These are phyloP conservation scores for Fusarium redolens DNA, from an alignment of 2,329 filamentous ascomycete genomes.

Conservation along the genomic window DNA sequence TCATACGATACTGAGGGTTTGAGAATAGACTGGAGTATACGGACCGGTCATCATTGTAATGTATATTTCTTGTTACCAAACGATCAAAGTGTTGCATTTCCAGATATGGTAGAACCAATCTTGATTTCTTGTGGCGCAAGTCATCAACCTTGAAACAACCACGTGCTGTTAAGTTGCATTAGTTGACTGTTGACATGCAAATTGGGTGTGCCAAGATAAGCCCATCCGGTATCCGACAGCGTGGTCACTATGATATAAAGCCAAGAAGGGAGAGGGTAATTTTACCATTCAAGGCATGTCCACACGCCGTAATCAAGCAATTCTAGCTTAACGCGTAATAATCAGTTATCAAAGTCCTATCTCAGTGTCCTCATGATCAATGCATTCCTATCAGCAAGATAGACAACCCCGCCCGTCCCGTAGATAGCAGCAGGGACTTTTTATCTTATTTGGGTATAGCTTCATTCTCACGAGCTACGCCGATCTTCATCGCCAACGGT, in stretches of 20 bases:
- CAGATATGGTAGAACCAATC: neutral
- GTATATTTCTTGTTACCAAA: slow-evolving; percentile 7
- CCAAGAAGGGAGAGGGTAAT: neutral
- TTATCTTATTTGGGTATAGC: slow-evolving; percentile 31
- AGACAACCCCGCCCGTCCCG: slow-evolving; percentile 11
- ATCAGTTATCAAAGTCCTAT: neutral
- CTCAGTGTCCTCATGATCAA: slow-evolving; percentile 13
- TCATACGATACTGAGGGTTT: neutral
- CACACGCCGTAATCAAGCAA: neutral
- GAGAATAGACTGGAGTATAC: slow-evolving; percentile 12
- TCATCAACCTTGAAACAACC: neutral
- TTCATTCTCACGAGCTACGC: neutral
- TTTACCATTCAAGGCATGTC: slow-evolving; percentile 6
- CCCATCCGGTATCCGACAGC: neutral
- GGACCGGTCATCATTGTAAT: slow-evolving; percentile 18
- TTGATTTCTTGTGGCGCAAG: neutral
- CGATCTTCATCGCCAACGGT: slow-evolving; percentile 4
- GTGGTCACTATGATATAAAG: neutral
- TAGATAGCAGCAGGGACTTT: slow-evolving; percentile 27
- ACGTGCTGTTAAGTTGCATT: neutral
- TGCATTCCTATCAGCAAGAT: neutral
- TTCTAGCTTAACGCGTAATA: neutral
- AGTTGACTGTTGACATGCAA: neutral
- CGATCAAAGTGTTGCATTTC: neutral
- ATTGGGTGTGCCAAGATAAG: neutral